Percentiles rank a stretch among this genome's conserved stretches.
These are phyloP conservation scores for Macrophomina pseudophaseolina DNA, from an alignment of 2,329 filamentous ascomycete species.

Conservation along the genomic window DNA sequence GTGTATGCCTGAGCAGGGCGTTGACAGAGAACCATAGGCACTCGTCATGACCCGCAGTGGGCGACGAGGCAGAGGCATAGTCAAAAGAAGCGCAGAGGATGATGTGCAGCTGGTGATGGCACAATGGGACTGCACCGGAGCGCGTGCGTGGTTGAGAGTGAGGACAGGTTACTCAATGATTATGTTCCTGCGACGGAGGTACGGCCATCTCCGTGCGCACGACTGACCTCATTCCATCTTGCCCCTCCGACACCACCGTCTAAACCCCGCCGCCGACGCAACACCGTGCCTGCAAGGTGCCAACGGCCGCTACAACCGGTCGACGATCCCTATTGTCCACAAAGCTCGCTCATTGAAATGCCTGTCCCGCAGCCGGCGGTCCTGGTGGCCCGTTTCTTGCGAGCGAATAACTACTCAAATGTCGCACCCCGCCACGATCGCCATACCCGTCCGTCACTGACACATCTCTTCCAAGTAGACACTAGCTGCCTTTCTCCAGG, in stretches of 20 bases:
- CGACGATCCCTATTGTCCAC: background rate
- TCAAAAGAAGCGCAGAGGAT: too few relatives aligned
- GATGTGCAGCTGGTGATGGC: too few relatives aligned
- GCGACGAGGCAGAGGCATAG: too few relatives aligned
- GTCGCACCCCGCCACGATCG: slow-evolving; percentile 32
- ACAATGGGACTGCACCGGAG: too few relatives aligned
- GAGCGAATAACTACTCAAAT: slow-evolving; percentile 47
- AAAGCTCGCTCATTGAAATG: background rate
- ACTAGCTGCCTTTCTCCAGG: slow-evolving; percentile 61
- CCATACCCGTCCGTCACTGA: slow-evolving; percentile 21
- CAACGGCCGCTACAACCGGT: too few relatives aligned
- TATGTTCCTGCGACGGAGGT: background rate
- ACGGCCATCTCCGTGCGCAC: background rate
- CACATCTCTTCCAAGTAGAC: slow-evolving; percentile 49
- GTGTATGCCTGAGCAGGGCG: too few relatives aligned
- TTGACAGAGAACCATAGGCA: too few relatives aligned
- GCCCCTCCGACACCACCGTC: background rate
- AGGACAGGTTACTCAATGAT: too few relatives aligned
- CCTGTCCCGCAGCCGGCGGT: slow-evolving; percentile 44
- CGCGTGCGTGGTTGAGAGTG: too few relatives aligned
- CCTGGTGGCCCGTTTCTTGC: slow-evolving; percentile 50
- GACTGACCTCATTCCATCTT: background rate
- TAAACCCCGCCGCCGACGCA: background rate
- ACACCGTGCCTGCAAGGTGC: too few relatives aligned
- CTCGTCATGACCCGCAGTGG: too few relatives aligned